Evolutionary conservation across 768 basidiomycete species (phyloP), one percentile per base, ranked within the genome.

Genomic region (Boletellus emodensis): DNA sequence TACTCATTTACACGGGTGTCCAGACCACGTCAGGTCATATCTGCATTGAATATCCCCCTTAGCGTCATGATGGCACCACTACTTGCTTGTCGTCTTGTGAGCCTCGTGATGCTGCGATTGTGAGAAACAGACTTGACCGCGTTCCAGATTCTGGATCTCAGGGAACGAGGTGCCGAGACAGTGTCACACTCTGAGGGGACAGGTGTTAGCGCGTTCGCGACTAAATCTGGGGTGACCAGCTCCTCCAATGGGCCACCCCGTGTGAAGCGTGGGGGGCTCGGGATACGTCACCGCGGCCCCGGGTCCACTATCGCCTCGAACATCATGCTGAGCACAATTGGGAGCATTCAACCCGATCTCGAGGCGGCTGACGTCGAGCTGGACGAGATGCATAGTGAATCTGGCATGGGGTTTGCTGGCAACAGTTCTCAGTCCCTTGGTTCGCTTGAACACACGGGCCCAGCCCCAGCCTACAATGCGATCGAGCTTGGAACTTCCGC

Each of bases 1-100:
- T 54, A 24, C 44, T 55, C 44, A 55, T 57, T 46, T 32, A 38
- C 58, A 45, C 56, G 38, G 49, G 8, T 28, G 32, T 37, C 39
- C 37, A 90, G 87, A 72, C 87, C 87, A 44, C 85, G 84, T 49
- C 87, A 88, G 67, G 84, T 80, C 18, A 88, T 90, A 56, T 89
- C 87, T 20, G 88, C 88, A 15, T 83, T 90, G 61, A 87, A 87
- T 58, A 90, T 90, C 57, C 88, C 88, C 10, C 72, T 90, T 57
- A 89, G 87, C 59, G 86, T 90, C 15, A 89, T 90, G 87, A 76
- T 91, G 61, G 84, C 81, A 15, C 87, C 88, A 20, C 70, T 91
- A 33, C 78, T 91, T 40, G 88, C 88, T 6, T 90, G 87, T 64
- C 83, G 88, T 51, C 75, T 91, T 35, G 85, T 86, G 57, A 54